Base-by-base conservation (phyloP, 2,329 filamentous ascomycete genomes). In the Verticillium nubilum region DNA sequence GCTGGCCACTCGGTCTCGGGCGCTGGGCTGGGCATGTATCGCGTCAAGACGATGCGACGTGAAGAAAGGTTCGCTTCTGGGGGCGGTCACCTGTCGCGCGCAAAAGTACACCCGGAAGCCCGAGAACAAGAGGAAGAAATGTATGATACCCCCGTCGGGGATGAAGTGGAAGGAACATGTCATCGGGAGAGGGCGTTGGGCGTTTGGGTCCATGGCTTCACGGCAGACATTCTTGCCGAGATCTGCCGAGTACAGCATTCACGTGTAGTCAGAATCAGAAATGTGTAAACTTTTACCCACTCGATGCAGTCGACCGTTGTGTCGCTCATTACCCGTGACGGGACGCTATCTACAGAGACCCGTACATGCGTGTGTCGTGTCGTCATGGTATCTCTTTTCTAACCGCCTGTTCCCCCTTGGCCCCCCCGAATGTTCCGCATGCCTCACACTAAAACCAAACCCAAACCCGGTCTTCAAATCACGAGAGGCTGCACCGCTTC, bases 61-160 rank as follows among this genome's bases (percentile, higher is more conserved):
- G n/a, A n/a, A n/a, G n/a, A n/a, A n/a, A n/a, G n/a, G n/a, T n/a
- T n/a, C n/a, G n/a, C n/a, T n/a, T n/a, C n/a, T n/a, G n/a, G n/a
- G n/a, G n/a, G n/a, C n/a, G n/a, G n/a, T n/a, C n/a, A n/a, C n/a
- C n/a, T n/a, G n/a, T n/a, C n/a, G n/a, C n/a, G n/a, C n/a, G n/a
- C n/a, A n/a, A n/a, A n/a, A n/a, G n/a, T n/a, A n/a, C n/a, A n/a
- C n/a, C n/a, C n/a, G n/a, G n/a, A n/a, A n/a, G n/a, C n/a, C n/a
- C 17, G 42, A 25, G 17, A 23, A n/a, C n/a, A 50, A 50, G 25
- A 50, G 42, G 42, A 23, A 19, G 37, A 23, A 19, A 7, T 57
- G 56, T 57, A 57, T 57, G 37, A 57, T 57, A 57, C 56, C 56
- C 33, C 28, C 55, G 37, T 50, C 25, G 50, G 17, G 25, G n/a